A percentile compares a stretch with the other conserved stretches of the same genome.
Evolutionary conservation across 257 asterid species (phyloP).

Genomic region (Paulownia fortunei): DNA sequence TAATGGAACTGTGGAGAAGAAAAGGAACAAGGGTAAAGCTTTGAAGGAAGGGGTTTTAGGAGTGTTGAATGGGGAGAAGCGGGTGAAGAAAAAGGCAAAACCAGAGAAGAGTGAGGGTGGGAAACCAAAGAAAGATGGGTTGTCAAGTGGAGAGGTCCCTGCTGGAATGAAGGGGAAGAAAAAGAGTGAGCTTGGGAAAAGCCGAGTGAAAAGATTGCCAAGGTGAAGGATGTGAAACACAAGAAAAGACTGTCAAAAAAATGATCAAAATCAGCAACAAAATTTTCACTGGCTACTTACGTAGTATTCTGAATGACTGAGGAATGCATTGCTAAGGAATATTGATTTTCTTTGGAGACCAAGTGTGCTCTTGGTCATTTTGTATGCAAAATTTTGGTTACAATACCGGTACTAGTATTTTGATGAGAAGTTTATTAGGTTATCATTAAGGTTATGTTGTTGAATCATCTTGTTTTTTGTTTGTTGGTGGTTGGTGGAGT

Average conservation of each 20-base stretch:
- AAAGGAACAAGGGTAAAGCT: slow-evolving; percentile 29
- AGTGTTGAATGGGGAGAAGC: slow-evolving; percentile 24
- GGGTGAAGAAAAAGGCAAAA: slow-evolving; percentile 25
- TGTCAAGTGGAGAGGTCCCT: slow-evolving; percentile 15
- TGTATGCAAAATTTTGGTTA: slow-evolving; percentile 27
- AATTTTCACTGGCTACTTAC: not conserved
- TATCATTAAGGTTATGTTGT: slow-evolving; percentile 5
- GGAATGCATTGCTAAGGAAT: slow-evolving; percentile 1
- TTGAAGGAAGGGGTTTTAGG: slow-evolving; percentile 31
- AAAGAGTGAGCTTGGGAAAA: slow-evolving; percentile 40
- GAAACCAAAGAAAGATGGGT: slow-evolving; percentile 26
- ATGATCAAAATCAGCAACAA: slow-evolving; percentile 15
- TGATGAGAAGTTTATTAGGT: slow-evolving; percentile 30
- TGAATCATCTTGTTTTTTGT: slow-evolving; percentile 10
- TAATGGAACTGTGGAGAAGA: slow-evolving; percentile 25
- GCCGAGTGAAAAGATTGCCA: slow-evolving; percentile 32
- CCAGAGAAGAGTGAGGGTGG: slow-evolving; percentile 20
- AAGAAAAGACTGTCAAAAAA: slow-evolving; percentile 38
- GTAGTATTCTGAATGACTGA: slow-evolving; percentile 1
- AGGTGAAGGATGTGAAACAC: slow-evolving; percentile 46
- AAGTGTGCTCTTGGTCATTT: not conserved
- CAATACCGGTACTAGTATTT: not conserved
- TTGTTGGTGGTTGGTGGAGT: not conserved
- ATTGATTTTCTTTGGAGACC: not conserved
- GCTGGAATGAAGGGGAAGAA: slow-evolving; percentile 35